Percentiles rank a stretch among this genome's conserved stretches.
These are phyloP conservation scores for Phytopythium litorale DNA, from an alignment of 352 stramenopile species.

Conservation along the genomic window DNA sequence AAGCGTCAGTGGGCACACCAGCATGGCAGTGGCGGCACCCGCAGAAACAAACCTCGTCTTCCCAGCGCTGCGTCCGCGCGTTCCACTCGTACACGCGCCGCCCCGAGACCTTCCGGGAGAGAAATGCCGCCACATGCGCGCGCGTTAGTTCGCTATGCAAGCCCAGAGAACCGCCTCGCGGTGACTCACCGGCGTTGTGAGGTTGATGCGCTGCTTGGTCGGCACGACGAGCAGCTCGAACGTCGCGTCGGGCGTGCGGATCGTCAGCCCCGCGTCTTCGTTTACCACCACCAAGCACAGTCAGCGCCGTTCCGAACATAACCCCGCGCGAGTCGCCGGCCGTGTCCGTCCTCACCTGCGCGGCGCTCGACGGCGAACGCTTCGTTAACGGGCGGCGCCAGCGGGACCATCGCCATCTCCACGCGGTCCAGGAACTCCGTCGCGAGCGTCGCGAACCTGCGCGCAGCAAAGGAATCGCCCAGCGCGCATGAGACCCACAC, in stretches of 20 bases:
- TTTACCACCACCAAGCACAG: background rate
- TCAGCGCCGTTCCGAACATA: background rate
- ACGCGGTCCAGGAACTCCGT: slow-evolving; percentile 63
- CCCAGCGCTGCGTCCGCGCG: slow-evolving; percentile 57
- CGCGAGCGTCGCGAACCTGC: slow-evolving; percentile 51
- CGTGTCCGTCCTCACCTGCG: slow-evolving; percentile 13
- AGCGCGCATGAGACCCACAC: no score
- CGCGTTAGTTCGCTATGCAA: background rate
- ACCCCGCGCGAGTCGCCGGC: background rate
- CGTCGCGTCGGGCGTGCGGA: slow-evolving; percentile 44
- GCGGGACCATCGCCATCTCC: slow-evolving; percentile 45
- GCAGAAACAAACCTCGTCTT: slow-evolving; percentile 51
- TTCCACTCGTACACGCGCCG: slow-evolving; percentile 77
- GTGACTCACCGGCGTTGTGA: slow-evolving; percentile 47
- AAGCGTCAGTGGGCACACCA: slow-evolving; percentile 6
- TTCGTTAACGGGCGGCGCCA: slow-evolving; percentile 61
- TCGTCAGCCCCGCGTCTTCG: slow-evolving; percentile 36
- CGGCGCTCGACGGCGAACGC: slow-evolving; percentile 47
- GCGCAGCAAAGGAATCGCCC: background rate
- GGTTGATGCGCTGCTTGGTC: slow-evolving; percentile 66
- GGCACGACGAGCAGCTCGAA: slow-evolving; percentile 59
- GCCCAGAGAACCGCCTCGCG: background rate
- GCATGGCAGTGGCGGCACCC: background rate
- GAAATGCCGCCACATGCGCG: background rate
- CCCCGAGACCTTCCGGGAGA: slow-evolving; percentile 49